Base-by-base conservation (phyloP, 1,139 yeast genomes). In the Candida smagusa region DNA sequence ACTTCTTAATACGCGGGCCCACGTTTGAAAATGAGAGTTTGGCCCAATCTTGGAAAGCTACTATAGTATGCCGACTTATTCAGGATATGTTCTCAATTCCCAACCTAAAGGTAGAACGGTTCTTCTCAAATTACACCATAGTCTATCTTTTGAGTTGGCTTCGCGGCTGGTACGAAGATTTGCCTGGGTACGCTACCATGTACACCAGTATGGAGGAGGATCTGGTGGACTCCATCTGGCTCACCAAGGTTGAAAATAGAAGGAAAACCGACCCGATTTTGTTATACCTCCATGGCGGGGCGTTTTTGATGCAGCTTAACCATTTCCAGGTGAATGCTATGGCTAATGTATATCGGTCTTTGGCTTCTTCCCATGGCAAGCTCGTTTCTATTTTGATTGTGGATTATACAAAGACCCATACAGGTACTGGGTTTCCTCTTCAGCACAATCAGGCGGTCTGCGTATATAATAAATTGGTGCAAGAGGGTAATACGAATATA, bases 221-320 rank as follows among this genome's bases (percentile, higher is more conserved):
- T 9, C 23, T 61, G 34, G 46, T 51, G 9, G 55, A 58, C 36
- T 64, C 70, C 4, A 47, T 53, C 28, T 70, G 75, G 75, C 36
- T 70, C 6, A 65, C 58, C 3, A 61, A 62, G 42, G 54, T 54
- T 25, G 52, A 53, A 4, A 44, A 52, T 22, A 48, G 62, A 24
- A 47, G 56, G 9, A 40, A 49, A 0, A 31, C 39, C 7, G 72
- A 67, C 42, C 74, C 74, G 1, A 48, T 70, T 11, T 47, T 70
- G 12, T 48, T 70, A 12, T 69, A 57, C 42, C 41, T 54, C 9
- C 76, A 70, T 43, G 76, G 76, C n/a, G 76, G 76, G 2, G 74
- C 74, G 22, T 46, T 46, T 38, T 41, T 43, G 8, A 2, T 70
- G 56, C 46, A 65, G 56, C 36, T 38, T 61, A 32, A 63, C 65